phyloP scores from a whole-genome alignment of 148 eudicot genomes.

The Rhododendron griersonianum region DNA sequence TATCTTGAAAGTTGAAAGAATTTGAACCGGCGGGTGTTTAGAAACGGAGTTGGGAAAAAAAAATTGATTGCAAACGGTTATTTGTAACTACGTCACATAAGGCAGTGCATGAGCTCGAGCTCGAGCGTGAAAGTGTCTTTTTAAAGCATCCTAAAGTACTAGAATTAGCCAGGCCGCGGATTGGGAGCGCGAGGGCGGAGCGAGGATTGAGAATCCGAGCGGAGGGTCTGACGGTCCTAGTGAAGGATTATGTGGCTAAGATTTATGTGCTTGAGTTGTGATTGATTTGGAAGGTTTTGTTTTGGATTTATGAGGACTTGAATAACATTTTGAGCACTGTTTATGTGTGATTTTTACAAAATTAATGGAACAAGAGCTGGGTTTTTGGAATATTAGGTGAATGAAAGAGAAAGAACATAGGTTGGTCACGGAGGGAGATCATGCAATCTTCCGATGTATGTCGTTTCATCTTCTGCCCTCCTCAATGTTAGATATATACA shows the following conservation, averaged over 20 bases:
- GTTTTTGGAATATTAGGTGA: background rate
- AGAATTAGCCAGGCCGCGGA: background rate
- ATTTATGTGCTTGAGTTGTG: background rate
- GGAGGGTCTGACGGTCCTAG: background rate
- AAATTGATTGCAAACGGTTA: background rate
- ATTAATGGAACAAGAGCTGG: background rate
- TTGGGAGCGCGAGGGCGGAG: background rate
- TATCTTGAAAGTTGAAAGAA: background rate
- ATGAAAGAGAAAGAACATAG: background rate
- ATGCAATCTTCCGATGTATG: background rate
- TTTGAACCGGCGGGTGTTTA: background rate
- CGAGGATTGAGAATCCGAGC: background rate
- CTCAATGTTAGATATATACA: background rate
- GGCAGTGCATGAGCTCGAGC: background rate
- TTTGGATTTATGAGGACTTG: background rate
- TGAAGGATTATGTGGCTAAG: background rate
- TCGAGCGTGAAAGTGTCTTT: background rate
- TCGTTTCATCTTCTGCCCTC: background rate
- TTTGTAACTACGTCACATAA: background rate
- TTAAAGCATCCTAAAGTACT: background rate
- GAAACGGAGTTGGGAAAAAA: background rate
- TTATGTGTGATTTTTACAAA: background rate
- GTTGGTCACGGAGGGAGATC: background rate
- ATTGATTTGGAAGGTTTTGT: background rate
- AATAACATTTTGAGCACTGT: background rate